These are phyloP conservation scores for Boletus huronensis DNA, from an alignment of 768 basidiomycete species.

Conservation along the genomic window DNA sequence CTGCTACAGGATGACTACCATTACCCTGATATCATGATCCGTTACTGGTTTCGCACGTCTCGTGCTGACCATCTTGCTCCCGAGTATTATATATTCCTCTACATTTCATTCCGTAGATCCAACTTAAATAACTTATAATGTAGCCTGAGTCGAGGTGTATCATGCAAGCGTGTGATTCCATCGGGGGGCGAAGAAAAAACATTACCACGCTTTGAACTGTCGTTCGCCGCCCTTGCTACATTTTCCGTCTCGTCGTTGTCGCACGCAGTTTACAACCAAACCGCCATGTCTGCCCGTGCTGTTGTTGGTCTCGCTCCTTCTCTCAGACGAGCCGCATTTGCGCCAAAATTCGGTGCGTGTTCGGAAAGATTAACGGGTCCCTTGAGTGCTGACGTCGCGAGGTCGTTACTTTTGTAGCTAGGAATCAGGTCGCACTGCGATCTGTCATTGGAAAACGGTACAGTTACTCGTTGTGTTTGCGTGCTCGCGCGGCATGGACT, in stretches of 20 bases:
- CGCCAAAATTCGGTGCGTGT: conserved; percentile 29
- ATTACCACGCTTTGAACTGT: conserved; percentile 20
- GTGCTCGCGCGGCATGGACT: background rate
- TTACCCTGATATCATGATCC: background rate
- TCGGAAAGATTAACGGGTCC: background rate
- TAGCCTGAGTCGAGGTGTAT: background rate
- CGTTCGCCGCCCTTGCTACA: background rate
- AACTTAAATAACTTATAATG: background rate
- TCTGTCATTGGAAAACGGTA: conserved; percentile 42
- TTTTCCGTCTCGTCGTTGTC: background rate
- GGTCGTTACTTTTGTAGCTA: conserved; percentile 27
- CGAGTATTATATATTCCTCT: conserved; percentile 8
- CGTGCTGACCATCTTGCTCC: conserved; percentile 10
- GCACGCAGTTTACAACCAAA: conserved; percentile 10
- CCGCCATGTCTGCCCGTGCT: conserved; percentile 44
- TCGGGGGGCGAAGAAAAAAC: background rate
- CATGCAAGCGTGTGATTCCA: conserved; percentile 10
- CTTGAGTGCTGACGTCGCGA: background rate
- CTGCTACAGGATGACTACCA: conserved; percentile 16
- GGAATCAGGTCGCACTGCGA: conserved; percentile 38
- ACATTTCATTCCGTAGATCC: conserved; percentile 1
- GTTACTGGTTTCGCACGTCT: background rate
- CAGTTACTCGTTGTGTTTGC: background rate
- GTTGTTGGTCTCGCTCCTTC: conserved; percentile 58
- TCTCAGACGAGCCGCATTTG: conserved; percentile 49